Conservation (phyloP, 164 flowering plant genomes). For the Pachysandra terminalis region DNA sequence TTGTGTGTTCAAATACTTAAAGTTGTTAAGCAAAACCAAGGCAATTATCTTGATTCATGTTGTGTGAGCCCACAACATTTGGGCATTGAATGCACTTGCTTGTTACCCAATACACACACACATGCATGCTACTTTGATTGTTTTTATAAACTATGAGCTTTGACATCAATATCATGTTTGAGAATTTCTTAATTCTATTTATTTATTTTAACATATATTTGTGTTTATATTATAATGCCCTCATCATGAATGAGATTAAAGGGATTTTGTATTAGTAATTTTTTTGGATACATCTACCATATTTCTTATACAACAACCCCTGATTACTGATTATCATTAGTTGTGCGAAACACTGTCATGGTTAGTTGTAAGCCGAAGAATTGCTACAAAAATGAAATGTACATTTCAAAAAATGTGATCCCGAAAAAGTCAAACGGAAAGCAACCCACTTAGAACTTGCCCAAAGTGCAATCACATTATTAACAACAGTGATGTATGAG, state of each 20-base stretch:
- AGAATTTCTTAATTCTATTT: too few species aligned
- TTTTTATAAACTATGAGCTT: too few species aligned
- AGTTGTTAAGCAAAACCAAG: too few species aligned
- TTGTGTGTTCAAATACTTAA: too few species aligned
- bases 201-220: too few species aligned
- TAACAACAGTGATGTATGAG: conserved; percentile 63
- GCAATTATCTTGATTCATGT: too few species aligned
- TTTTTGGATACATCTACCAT: background rate
- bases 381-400: conserved; percentile 87
- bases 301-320: background rate
- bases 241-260: background rate
- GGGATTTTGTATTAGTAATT: background rate
- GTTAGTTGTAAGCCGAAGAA: conserved; percentile 77
- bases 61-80: too few species aligned
- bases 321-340: background rate
- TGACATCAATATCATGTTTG: too few species aligned
- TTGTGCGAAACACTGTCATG: conserved; percentile 54
- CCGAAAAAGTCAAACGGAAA: conserved; percentile 51
- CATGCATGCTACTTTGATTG: too few species aligned
- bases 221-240: background rate
- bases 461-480: conserved; percentile 70
- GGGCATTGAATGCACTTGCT: too few species aligned
- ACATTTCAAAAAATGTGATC: conserved; percentile 52
- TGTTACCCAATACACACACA: too few species aligned
- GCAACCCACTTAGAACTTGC: conserved; percentile 82